These are phyloP conservation scores for Fusarium udum DNA, from an alignment of 2,329 filamentous ascomycete species.

Conservation along the genomic window DNA sequence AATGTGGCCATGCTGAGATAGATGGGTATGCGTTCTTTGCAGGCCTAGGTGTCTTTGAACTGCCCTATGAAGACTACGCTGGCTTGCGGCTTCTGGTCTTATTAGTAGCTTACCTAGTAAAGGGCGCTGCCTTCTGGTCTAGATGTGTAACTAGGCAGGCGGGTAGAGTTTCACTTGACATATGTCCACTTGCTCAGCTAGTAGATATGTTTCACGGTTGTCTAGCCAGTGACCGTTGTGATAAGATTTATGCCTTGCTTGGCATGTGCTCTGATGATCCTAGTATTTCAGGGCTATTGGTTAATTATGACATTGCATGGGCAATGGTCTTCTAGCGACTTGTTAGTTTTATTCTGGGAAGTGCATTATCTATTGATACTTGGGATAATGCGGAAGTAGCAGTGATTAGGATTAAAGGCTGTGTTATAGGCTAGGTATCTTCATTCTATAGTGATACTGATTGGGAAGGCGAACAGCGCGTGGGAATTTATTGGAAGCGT, in stretches of 20 bases:
- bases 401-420: not conserved
- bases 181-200: not conserved
- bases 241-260: not conserved
- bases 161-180: not conserved
- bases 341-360: fast-evolving
- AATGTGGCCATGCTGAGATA: not conserved
- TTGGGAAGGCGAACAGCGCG: not conserved
- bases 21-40: not conserved
- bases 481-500: not conserved
- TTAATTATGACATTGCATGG: not conserved
- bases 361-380: fast-evolving
- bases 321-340: not conserved
- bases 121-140: not conserved
- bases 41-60: not conserved
- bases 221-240: not conserved
- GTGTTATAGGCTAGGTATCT: not conserved
- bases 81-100: not conserved
- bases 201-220: not conserved
- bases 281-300: fast-evolving
- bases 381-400: not conserved
- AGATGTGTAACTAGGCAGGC: not conserved
- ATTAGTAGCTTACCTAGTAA: not conserved
- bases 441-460: not conserved
- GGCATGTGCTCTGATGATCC: not conserved
- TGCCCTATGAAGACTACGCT: fast-evolving